phyloP scores from a whole-genome alignment of 768 basidiomycete species.

The Psilocybe tampanensis region DNA sequence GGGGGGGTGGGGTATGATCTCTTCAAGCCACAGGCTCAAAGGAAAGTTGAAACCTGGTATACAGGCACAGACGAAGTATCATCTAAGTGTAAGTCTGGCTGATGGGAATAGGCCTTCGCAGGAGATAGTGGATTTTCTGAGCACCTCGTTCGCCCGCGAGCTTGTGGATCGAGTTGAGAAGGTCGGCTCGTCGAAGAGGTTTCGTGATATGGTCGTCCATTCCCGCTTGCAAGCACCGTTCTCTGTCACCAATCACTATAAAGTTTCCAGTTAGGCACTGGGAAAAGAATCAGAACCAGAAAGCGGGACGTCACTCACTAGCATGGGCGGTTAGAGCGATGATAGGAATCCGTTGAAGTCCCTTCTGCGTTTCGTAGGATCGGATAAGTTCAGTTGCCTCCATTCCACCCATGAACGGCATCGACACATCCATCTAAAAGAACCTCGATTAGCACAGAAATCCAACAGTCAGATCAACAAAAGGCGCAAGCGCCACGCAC shows the following conservation, averaged over 20 bases:
- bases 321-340: conserved; percentile 98
- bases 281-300: background rate
- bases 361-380: conserved; percentile 74
- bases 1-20: no score
- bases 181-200: conserved; percentile 76
- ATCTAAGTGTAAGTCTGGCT: conserved; percentile 24
- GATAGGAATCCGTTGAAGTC: conserved; percentile 80
- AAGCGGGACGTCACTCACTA: conserved; percentile 53
- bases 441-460: conserved; percentile 5
- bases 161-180: conserved; percentile 81
- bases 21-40: no score
- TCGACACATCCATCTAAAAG: conserved; percentile 92
- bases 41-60: background rate
- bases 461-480: background rate
- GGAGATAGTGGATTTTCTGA: conserved; percentile 38
- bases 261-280: conserved; percentile 4
- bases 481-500: conserved; percentile 48
- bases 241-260: conserved; percentile 82
- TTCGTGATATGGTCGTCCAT: conserved; percentile 85
- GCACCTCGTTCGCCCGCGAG: conserved; percentile 66
- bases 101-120: conserved; percentile 32
- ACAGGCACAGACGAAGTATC: background rate
- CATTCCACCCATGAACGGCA: conserved; percentile 99
- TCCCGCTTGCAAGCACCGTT: conserved; percentile 50
- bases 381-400: conserved; percentile 95